These are phyloP conservation scores for Cladophialophora yegresii DNA, from an alignment of 2,329 filamentous ascomycete genomes.

Conservation along the genomic window DNA sequence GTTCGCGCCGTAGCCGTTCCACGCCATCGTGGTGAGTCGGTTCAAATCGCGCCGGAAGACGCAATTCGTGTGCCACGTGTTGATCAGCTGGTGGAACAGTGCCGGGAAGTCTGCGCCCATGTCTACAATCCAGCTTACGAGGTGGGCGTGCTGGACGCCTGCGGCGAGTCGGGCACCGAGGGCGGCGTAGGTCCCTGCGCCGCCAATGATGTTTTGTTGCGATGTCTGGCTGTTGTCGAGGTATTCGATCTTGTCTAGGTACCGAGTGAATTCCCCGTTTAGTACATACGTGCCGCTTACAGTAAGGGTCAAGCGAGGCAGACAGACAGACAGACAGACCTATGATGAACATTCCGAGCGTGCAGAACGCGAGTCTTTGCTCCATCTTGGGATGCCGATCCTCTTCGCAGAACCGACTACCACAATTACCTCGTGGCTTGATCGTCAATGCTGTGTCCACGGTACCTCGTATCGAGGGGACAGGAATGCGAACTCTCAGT, in stretches of 20 bases:
- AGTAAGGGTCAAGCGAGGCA: constrained; percentile 45
- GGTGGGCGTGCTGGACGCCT: constrained; percentile 63
- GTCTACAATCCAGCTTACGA: constrained; percentile 89
- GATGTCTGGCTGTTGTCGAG: constrained; percentile 61
- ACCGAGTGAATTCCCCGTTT: neutral
- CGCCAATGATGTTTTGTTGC: constrained; percentile 74
- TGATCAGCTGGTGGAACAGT: constrained; percentile 63
- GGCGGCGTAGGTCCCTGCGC: constrained; percentile 82
- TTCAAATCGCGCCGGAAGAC: constrained; percentile 66
- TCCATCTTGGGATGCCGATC: neutral
- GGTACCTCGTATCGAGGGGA: neutral
- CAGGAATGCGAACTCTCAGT: neutral
- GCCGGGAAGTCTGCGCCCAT: constrained; percentile 82
- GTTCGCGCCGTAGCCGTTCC: constrained; percentile 81
- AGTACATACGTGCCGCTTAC: no score
- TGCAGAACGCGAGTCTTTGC: constrained; percentile 62
- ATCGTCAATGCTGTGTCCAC: neutral
- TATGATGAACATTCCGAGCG: constrained; percentile 73
- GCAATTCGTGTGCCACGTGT: constrained; percentile 74
- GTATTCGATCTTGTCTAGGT: constrained; percentile 86
- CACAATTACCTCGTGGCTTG: neutral
- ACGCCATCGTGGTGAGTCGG: constrained; percentile 81
- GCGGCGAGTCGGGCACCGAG: constrained; percentile 88
- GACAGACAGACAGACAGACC: constrained; percentile 37
- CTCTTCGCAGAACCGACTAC: neutral